Base-by-base conservation (phyloP, 2,329 filamentous ascomycete genomes). In the Sclerotinia minor region DNA sequence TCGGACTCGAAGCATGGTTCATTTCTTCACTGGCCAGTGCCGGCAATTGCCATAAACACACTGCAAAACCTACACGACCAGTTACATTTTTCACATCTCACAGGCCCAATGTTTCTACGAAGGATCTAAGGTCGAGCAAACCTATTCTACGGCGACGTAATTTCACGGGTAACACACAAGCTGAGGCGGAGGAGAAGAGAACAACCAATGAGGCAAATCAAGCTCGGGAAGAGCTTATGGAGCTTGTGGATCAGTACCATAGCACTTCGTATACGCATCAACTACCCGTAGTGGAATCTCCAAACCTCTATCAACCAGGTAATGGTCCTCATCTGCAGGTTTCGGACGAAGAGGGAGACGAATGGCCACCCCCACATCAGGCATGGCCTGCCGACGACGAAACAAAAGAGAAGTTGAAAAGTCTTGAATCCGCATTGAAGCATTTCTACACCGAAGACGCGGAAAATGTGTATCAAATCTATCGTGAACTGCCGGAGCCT, bases 241-340 rank as follows among this genome's bases (percentile, higher is more conserved):
- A 78, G 0, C 78, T 87, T 58, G 81, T 89, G 55, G 81, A 83
- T 53, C 80, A 82, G 26, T 83, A 83, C 53, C 79, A 80, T 54
- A 80, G 80, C 59, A 79, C 79, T 24, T 79, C 79, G 7, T 82
- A 84, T 15, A 81, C 87, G 19, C 84, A 87, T 38, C 81, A 87
- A 69, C 77, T 87, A 53, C 78, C 83, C 45, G 81, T 82, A 55
- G 75, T 85, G 58, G 80, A 79, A 32, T 84, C 87, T 68, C 85
- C 85, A 0, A 72, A 69, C 11, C 81, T 83, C 19, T 87, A 86
- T 72, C 85, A 85, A 11, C 79, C 78, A 9, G 76, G 83, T 1
- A 80, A 84, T 66, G 82, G 80, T 0, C 83, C 83, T 0, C 78
- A 79, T 9, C 71, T 87, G 7, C 77, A 75, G 4, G 77, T 88